Evolutionary conservation across 495 filamentous ascomycete genomes (phyloP).

Genomic region (Entonaema liquescens): DNA sequence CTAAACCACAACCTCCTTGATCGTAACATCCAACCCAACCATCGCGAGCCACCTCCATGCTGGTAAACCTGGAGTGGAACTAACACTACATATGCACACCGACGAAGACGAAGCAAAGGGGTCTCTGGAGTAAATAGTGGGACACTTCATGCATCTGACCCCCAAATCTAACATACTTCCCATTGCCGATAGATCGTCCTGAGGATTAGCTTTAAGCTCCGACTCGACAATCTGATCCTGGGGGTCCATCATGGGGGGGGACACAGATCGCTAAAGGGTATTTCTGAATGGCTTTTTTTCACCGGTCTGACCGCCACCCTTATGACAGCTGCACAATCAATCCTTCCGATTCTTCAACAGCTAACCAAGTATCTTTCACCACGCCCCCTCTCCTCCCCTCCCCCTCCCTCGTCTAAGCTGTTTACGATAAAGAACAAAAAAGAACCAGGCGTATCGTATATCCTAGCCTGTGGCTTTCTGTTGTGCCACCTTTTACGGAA

Average conservation of each 20-base stretch:
- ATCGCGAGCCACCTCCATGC: background rate
- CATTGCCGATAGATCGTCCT: constrained; percentile 18
- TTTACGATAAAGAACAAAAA: no score
- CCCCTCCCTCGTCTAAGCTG: no score
- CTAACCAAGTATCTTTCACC: background rate
- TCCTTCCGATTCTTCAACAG: constrained; percentile 11
- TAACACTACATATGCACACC: background rate
- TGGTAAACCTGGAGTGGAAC: background rate
- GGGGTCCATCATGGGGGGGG: background rate
- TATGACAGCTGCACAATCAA: constrained; percentile 8
- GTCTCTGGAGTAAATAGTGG: background rate
- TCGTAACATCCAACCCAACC: background rate
- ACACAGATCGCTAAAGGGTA: background rate
- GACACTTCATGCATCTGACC: constrained; percentile 10
- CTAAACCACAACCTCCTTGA: background rate
- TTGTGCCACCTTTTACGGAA: constrained; percentile 13
- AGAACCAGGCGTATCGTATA: background rate
- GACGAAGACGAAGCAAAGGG: background rate
- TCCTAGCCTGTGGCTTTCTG: constrained; percentile 4
- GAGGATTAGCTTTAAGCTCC: background rate
- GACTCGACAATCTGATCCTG: constrained; percentile 17
- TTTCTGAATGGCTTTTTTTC: background rate
- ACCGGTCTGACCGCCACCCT: constrained; percentile 5
- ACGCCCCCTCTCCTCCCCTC: background rate
- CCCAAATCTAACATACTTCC: constrained; percentile 15